Evolutionary conservation across 768 basidiomycete genomes (phyloP), one percentile per base, ranked within the genome.

Genomic region (Gelatoporia subvermispora): DNA sequence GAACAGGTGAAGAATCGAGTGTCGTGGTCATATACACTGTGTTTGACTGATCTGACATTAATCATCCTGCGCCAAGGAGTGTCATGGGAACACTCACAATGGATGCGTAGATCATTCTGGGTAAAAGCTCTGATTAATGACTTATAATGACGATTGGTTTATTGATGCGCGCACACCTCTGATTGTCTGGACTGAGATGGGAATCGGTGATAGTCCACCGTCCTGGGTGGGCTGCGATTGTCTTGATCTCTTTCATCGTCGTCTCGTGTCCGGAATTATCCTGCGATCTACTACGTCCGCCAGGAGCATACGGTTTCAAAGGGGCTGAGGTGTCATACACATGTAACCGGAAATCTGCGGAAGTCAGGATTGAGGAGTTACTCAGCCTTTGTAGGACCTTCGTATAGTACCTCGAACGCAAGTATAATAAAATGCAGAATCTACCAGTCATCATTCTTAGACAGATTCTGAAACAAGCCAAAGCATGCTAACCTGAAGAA

Each of bases 151-250:
- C 17, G 24, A 24, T 28, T 13, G 13, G 8, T 11, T 15, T 3
- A n/a, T 2, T n/a, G 15, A 31, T 2, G 28, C 24, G 43, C 35
- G 47, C 53, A 37, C 36, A 84, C 83, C 87, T 83, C 69, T 93
- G 84, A 55, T 93, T 93, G 61, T 93, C 85, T 1, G 85, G 84
- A 51, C 90, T 93, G 17, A 93, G 72, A 66, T 96, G 91, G 18
- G 88, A 88, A 67, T 97, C 96, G 7, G 93, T 97, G 48, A 98
- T 89, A 0, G 94, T 96, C 94, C 93, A 98, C 31, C 80, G 73
- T 0, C 89, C 89, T 15, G 79, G 75, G 28, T 78, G 71, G 1
- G 89, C 94, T 60, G 82, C 76, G 40, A 95, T 86, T 1, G 80
- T 82, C 61, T 90, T 78, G 43, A 74, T 66, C 17, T 72, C 62